Evolutionary conservation across 306 rosid species (phyloP), one percentile per base, ranked within the genome.

Genomic region (Ammopiptanthus mongolicus): DNA sequence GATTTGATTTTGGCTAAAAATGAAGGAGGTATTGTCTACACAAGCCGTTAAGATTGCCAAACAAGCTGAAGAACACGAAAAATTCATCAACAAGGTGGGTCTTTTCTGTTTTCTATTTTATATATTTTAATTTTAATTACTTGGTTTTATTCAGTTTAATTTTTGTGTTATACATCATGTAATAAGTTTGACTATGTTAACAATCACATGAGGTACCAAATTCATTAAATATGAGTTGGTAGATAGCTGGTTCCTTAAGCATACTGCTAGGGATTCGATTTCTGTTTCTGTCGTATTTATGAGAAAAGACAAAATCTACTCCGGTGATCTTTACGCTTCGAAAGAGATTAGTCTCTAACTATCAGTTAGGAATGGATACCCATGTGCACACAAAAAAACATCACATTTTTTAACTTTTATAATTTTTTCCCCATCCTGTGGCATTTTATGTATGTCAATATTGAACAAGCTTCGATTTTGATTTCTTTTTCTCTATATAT

Each of bases 21-120:
- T 86, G 44, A 86, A 88, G 81, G 92, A 92, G 84, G 84, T 86
- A 18, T 69, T 91, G 51, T 91, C 97, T 31, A 87, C 89, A 67
- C 97, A 91, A 86, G 94, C 97, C 8, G 84, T 86, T 69, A 90
- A 84, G 90, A 84, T 93, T 75, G 95, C 93, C 29, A 88, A 90
- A 78, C 95, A 87, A 80, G 98, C 98, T 0, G 96, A 90, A 75
- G 96, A 89, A 74, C 97, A 91, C 56, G 92, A 91, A 61, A 72
- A 82, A 28, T 89, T 91, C 80, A 81, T 89, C 71, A 87, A 78
- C 80, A 91, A 91, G 97, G 96, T 89, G 10, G 22, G 44, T 3
- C 0, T 69, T 36, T 60, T 50, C 33, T 8, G 10, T 6, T 37
- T 42, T 71, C n/a, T 77, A 8, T 5, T 74, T 63, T 34, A 13